These are phyloP conservation scores for Cladosporium sp. DNA, from an alignment of 2,329 filamentous ascomycete species.

Conservation along the genomic window DNA sequence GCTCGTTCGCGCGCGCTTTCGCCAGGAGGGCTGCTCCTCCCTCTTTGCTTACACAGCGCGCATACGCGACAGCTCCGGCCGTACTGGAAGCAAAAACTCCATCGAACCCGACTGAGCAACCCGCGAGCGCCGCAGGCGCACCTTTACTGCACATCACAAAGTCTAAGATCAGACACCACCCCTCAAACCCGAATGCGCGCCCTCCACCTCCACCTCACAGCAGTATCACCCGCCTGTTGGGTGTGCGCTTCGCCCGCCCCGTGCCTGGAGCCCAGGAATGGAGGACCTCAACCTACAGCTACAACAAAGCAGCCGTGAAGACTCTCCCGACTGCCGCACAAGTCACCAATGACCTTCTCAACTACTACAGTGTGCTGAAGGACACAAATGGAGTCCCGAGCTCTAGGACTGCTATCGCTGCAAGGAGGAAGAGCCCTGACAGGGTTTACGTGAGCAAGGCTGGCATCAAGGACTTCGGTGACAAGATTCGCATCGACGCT, in stretches of 20 bases:
- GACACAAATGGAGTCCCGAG: constrained; percentile 12
- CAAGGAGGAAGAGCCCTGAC: constrained; percentile 14
- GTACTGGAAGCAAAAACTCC: neutral
- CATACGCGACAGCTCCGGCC: neutral
- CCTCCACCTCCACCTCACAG: constrained; percentile 8
- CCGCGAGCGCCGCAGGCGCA: neutral
- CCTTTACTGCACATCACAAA: constrained; percentile 10
- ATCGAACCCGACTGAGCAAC: neutral
- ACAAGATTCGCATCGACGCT: constrained; percentile 20
- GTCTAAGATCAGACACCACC: constrained; percentile 1
- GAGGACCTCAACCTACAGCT: constrained; percentile 22
- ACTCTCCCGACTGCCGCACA: constrained; percentile 18
- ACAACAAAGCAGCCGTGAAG: constrained; percentile 20
- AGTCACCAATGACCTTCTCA: constrained; percentile 18
- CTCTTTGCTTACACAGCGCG: neutral
- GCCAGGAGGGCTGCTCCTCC: neutral
- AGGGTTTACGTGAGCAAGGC: constrained; percentile 17
- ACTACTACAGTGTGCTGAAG: constrained; percentile 19
- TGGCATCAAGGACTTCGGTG: constrained; percentile 21
- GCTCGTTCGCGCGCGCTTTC: constrained; percentile 9
- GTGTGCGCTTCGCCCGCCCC: constrained; percentile 12
- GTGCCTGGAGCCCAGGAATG: constrained; percentile 23
- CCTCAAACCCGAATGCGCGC: constrained; percentile 9
- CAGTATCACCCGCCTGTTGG: constrained; percentile 10
- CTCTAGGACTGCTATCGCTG: constrained; percentile 14